These are phyloP conservation scores for Scutellaria baicalensis DNA, from an alignment of 257 asterid species.

Conservation along the genomic window DNA sequence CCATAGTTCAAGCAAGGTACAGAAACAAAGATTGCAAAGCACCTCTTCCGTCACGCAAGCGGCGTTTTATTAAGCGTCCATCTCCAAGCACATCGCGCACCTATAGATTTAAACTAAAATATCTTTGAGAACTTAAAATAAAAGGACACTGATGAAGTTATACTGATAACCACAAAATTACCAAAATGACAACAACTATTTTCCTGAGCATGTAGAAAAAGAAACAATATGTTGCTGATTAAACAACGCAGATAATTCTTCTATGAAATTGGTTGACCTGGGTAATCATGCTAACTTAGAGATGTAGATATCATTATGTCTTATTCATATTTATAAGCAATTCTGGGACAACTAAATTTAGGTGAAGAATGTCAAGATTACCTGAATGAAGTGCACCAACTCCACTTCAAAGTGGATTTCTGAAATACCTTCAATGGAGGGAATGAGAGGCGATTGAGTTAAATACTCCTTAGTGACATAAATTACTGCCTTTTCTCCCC, in stretches of 20 bases:
- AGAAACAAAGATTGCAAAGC: not conserved
- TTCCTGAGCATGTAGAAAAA: not conserved
- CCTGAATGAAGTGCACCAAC: conserved; percentile 87
- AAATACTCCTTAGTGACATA: conserved; percentile 57
- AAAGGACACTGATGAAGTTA: not conserved
- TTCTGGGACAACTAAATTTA: not conserved
- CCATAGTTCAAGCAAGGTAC: not conserved
- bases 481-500: conserved; percentile 82
- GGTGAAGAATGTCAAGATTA: conserved; percentile 14
- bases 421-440: conserved; percentile 45
- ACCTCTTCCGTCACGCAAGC: conserved; percentile 92
- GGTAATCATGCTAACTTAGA: not conserved
- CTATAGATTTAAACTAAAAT: conserved; percentile 32
- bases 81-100: conserved; percentile 98
- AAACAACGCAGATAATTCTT: not conserved
- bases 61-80: conserved; percentile 92
- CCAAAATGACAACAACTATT: not conserved
- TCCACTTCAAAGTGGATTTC: conserved; percentile 95
- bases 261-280: not conserved
- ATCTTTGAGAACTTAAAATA: conserved; percentile 12
- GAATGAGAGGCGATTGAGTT: conserved; percentile 49
- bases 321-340: not conserved
- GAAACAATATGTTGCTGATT: not conserved
- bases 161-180: not conserved
- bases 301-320: not conserved